Evolutionary conservation across 768 basidiomycete species (phyloP), one percentile per base, ranked within the genome.

Genomic region (Cubamyces lactineus): DNA sequence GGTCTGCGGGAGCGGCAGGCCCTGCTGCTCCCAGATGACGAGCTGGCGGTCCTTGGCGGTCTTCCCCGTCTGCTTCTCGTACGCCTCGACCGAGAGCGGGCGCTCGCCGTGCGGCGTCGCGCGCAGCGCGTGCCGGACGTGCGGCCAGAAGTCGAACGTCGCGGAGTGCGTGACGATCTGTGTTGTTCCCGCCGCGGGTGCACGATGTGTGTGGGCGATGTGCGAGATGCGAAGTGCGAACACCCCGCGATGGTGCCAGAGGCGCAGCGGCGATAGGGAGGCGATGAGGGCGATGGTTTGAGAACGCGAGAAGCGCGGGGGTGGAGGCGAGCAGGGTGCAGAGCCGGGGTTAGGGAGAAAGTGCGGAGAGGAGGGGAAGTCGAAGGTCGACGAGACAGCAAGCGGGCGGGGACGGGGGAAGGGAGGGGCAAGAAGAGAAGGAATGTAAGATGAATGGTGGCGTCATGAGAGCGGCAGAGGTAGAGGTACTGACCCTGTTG

Each of bases 91-190:
- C 0, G 87, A 90, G n/a, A 79, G 79, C 1, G 92, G 92, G 63
- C 81, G 83, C 72, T 93, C 90, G 13, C 85, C 92, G 64, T 89
- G 90, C 55, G 92, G 92, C 2, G 92, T 94, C 11, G 86, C 88
- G 49, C 92, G 85, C 40, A 92, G 77, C 15, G 89, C 92, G 70
- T 94, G 92, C 30, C 92, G 83, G 41, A 82, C 85, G 39, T 83
- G 80, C 11, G 89, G 89, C 85, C 84, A 92, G 73, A 91, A 91
- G 73, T 94, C 91, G 68, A 92, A 92, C 13, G 84, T 91, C 13
- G 91, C 92, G 19, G 86, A 84, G 67, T 94, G 93, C 15, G 82
- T 89, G 42, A 87, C 86, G 61, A 91, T 70, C 88, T 89, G n/a
- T n/a, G n/a, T n/a, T n/a, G 63, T 47, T 34, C 11, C 34, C 34